phyloP scores from a whole-genome alignment of 208 protist genomes.

The Trypanosoma caninum region DNA sequence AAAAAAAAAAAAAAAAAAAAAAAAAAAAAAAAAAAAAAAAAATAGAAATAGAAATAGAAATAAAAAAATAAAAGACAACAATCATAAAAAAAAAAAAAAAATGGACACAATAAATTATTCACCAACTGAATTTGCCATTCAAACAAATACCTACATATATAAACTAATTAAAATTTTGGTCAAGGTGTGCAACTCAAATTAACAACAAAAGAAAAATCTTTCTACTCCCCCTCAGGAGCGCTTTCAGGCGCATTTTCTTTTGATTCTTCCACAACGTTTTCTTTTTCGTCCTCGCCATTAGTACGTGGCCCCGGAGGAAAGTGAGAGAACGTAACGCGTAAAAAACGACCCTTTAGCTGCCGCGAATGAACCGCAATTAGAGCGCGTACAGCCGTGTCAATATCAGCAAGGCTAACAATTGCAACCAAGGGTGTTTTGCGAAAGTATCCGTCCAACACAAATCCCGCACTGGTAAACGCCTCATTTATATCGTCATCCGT shows the following conservation, averaged over 20 bases:
- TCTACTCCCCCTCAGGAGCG: neutral
- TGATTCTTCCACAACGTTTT: neutral
- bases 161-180: neutral
- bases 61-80: neutral
- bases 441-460: conserved; percentile 41
- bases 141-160: neutral
- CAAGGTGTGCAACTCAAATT: neutral
- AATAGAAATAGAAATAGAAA: neutral
- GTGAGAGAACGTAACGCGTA: conserved; percentile 84
- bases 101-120: neutral
- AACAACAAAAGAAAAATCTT: neutral
- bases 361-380: conserved; percentile 71
- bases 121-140: neutral
- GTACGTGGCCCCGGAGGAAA: conserved; percentile 57
- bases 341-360: conserved; percentile 57
- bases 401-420: conserved; percentile 58
- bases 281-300: conserved; percentile 21
- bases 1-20: neutral
- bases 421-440: conserved; percentile 53
- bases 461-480: conserved; percentile 39
- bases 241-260: neutral
- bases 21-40: neutral
- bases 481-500: conserved; percentile 61
- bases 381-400: conserved; percentile 61
- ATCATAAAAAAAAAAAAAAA: neutral